Conservation (phyloP, 768 basidiomycete genomes). For the Pleurotus tuoliensis region DNA sequence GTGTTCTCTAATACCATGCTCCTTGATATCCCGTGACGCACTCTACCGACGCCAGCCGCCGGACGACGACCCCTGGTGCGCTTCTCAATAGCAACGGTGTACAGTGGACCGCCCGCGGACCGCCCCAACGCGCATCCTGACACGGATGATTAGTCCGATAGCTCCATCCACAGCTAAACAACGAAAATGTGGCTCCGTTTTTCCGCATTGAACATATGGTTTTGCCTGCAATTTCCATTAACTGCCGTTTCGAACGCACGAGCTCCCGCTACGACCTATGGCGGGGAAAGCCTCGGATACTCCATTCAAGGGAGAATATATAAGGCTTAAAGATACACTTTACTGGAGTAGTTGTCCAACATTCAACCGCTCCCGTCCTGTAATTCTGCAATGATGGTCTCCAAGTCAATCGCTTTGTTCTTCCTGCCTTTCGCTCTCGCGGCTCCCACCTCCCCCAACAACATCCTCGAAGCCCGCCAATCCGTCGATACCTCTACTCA, state of each 20-base stretch:
- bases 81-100: not conserved
- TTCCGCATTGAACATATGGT: not conserved
- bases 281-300: not conserved
- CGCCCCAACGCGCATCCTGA: no score
- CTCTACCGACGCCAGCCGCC: no score
- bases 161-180: slow-evolving; percentile 2
- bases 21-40: no score
- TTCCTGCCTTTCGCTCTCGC: slow-evolving; percentile 13
- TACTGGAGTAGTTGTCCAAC: not conserved
- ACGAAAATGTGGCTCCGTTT: slow-evolving; percentile 4
- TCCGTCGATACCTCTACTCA: slow-evolving; percentile 33
- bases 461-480: slow-evolving; percentile 11
- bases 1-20: no score
- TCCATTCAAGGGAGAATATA: not conserved
- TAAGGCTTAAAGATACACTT: not conserved
- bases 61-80: no score
- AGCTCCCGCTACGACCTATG: not conserved
- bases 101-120: not conserved
- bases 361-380: not conserved
- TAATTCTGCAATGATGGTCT: slow-evolving; percentile 1
- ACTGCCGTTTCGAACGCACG: not conserved
- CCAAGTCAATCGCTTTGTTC: not conserved
- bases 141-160: not conserved
- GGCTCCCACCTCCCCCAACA: slow-evolving; percentile 9
- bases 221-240: not conserved